Conservation (phyloP, 2,329 filamentous ascomycete species). For the Zymoseptoria ardabiliae region DNA sequence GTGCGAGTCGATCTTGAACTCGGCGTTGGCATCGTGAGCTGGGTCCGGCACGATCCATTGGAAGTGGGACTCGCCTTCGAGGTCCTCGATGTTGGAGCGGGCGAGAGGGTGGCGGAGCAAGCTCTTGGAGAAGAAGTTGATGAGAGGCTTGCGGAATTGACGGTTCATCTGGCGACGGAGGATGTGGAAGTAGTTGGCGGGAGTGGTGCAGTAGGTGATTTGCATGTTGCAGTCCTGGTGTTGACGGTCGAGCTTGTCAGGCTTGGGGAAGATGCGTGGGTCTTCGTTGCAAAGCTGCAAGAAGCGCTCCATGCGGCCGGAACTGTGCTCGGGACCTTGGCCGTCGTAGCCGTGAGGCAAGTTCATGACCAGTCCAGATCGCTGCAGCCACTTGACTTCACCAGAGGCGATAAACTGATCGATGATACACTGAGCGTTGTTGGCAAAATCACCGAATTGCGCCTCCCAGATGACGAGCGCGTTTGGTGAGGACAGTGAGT, state of each 20-base stretch:
- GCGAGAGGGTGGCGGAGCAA: constrained; percentile 89
- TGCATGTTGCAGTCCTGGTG: constrained; percentile 99
- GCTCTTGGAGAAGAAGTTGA: constrained; percentile 98
- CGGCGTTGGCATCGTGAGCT: constrained; percentile 63
- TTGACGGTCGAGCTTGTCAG: constrained; percentile 87
- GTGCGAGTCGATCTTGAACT: constrained; percentile 58
- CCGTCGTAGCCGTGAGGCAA: constrained; percentile 97
- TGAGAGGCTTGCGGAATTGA: constrained; percentile 95
- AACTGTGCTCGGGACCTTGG: constrained; percentile 96
- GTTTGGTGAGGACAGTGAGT: constrained; percentile 93
- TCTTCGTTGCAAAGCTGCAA: constrained; percentile 97
- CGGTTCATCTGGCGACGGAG: constrained; percentile 96
- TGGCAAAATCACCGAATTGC: constrained; percentile 98
- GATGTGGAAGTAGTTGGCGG: constrained; percentile 92
- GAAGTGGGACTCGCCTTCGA: constrained; percentile 87
- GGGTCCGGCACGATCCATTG: constrained; percentile 92
- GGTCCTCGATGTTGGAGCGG: constrained; percentile 83
- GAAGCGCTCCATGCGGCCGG: constrained; percentile 93
- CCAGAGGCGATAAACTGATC: constrained; percentile 98
- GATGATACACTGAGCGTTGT: constrained; percentile 98
- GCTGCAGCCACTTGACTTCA: constrained; percentile 97
- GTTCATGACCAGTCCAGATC: constrained; percentile 91
- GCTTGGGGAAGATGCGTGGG: constrained; percentile 79
- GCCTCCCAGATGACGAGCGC: constrained; percentile 99
- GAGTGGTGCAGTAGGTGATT: constrained; percentile 93